phyloP scores from a whole-genome alignment of 2,329 filamentous ascomycete genomes.

The Xylaria sp. region DNA sequence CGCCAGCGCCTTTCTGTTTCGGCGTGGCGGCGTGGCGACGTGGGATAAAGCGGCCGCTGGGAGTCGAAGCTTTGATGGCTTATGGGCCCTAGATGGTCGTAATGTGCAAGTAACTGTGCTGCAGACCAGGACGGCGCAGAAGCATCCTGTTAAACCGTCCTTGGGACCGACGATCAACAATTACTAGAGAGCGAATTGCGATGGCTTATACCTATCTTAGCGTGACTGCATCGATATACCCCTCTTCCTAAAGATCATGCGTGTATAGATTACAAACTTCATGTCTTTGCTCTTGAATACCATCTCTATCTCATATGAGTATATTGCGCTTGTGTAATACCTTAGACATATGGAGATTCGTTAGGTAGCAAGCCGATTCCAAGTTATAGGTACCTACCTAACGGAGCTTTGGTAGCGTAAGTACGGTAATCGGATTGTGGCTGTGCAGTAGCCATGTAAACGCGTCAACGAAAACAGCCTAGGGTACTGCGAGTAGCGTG shows the following conservation, averaged over 20 bases:
- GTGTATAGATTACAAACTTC: too few species aligned
- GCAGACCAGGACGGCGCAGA: background rate
- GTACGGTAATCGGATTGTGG: background rate
- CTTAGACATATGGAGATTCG: too few species aligned
- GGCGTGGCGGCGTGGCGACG: background rate
- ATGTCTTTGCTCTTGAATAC: too few species aligned
- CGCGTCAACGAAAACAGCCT: slow-evolving; percentile 19
- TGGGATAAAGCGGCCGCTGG: background rate
- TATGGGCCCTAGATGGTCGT: background rate
- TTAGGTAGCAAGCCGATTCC: too few species aligned
- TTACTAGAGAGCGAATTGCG: background rate
- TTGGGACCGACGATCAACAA: background rate
- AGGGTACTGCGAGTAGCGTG: background rate
- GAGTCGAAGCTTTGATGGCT: background rate
- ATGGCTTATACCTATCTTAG: slow-evolving; percentile 1
- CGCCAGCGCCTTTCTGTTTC: background rate
- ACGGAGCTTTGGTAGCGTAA: too few species aligned
- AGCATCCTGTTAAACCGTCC: background rate
- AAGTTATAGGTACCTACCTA: too few species aligned
- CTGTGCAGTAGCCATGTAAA: slow-evolving; percentile 10
- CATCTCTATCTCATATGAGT: too few species aligned
- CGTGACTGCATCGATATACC: background rate
- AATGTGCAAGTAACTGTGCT: background rate
- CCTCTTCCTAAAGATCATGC: too few species aligned
- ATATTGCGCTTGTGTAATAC: too few species aligned